Conservation (phyloP, 2,329 filamentous ascomycete species). For the Cladobotryum mycophilum region DNA sequence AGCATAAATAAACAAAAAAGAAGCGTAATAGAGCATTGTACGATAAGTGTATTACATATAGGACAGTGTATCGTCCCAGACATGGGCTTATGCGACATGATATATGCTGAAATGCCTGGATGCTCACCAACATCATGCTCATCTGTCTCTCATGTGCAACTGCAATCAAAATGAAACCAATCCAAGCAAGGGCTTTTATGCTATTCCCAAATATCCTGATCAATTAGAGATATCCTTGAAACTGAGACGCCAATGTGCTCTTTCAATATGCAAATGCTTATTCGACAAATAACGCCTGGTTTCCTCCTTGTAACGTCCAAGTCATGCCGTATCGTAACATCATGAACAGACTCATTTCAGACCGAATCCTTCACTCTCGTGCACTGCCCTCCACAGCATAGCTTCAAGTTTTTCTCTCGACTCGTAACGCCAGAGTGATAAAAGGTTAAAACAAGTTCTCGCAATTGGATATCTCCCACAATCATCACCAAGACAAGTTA, state of each 20-base stretch:
- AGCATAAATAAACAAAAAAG: conserved; percentile 13
- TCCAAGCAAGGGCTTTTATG: neutral
- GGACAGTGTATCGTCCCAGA: conserved; percentile 7
- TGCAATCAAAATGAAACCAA: neutral
- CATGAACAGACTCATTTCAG: conserved; percentile 54
- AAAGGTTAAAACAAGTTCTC: conserved; percentile 83
- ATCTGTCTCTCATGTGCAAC: neutral
- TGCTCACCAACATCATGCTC: neutral
- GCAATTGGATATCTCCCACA: conserved; percentile 72
- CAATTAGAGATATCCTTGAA: neutral
- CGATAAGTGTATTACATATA: conserved; percentile 22
- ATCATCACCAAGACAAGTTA: conserved; percentile 71
- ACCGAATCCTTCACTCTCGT: conserved; percentile 87
- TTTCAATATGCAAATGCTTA: neutral
- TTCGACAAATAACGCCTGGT: neutral
- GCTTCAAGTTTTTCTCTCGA: conserved; percentile 60
- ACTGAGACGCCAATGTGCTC: neutral
- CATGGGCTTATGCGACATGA: conserved; percentile 1
- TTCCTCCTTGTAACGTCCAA: neutral
- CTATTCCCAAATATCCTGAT: conserved; percentile 4
- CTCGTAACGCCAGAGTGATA: conserved; percentile 69
- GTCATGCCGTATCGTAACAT: neutral
- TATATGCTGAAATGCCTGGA: conserved; percentile 2
- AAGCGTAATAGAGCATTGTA: conserved; percentile 18
- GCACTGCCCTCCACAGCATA: conserved; percentile 79